Percentiles rank a stretch among this genome's conserved stretches.
These are phyloP conservation scores for Microbotryum saponariae DNA, from an alignment of 1,284 basidiomycete species.

Conservation along the genomic window DNA sequence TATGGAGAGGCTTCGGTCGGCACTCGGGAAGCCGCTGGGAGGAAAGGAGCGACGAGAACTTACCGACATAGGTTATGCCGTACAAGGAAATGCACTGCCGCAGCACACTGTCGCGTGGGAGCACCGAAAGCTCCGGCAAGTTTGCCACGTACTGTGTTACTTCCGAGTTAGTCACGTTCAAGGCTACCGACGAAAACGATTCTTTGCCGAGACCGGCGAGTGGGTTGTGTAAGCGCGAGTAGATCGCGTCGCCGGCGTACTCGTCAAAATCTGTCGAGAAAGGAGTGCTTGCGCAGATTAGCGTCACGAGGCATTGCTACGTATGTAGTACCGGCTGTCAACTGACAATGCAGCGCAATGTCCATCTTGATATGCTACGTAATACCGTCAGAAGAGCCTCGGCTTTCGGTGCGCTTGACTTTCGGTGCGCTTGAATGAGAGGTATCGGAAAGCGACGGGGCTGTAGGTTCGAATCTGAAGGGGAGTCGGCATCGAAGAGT, in stretches of 20 bases:
- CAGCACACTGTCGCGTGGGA: conserved; percentile 68
- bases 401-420: too few species aligned
- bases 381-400: too few species aligned
- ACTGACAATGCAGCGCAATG: too few species aligned
- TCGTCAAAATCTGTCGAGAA: conserved; percentile 53
- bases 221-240: conserved; percentile 54
- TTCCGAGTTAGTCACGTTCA: conserved; percentile 31
- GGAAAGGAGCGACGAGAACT: conserved; percentile 48
- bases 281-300: too few species aligned
- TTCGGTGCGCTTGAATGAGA: too few species aligned
- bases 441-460: too few species aligned
- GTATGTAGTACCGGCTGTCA: too few species aligned
- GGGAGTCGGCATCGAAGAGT: too few species aligned
- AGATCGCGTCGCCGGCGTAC: conserved; percentile 66
- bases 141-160: conserved; percentile 38
- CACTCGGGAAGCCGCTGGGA: background rate
- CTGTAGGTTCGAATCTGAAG: too few species aligned
- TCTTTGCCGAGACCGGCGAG: conserved; percentile 47
- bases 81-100: conserved; percentile 72
- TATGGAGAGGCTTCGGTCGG: background rate
- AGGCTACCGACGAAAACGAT: conserved; percentile 36
- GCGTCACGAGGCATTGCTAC: too few species aligned
- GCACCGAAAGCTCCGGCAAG: conserved; percentile 50
- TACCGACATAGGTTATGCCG: conserved; percentile 61
- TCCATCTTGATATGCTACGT: too few species aligned